Base-by-base conservation (phyloP, 1,139 yeast species). In the Debaryomyces robertsiae region DNA sequence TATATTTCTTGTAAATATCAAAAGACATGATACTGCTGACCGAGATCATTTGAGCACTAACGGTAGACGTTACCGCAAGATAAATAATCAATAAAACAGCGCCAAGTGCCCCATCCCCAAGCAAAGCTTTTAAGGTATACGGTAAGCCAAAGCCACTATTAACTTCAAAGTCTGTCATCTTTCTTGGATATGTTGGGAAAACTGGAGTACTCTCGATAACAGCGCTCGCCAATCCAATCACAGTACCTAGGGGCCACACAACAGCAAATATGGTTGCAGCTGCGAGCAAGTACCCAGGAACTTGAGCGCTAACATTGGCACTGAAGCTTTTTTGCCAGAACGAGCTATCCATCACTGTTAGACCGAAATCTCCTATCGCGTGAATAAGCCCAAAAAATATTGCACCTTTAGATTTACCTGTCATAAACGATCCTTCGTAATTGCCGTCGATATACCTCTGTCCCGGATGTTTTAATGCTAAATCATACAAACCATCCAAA, bases 251-350 rank as follows among this genome's bases (percentile, higher is more conserved):
- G 2, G 66, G 60, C 66, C 66, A 65, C 19, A 61, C 65, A 42
- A 60, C 60, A 10, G 66, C 54, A 40, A 61, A 63, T 30, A 67
- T 65, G 10, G 55, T 49, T 2, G 61, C 42, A 1, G 71, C 67
- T 2, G 67, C 69, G 31, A 62, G 53, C 24, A 67, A 47, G 43
- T 69, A 69, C 9, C 72, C 75, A 3, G 71, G 71, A 31, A 67
- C 62, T 7, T 66, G 57, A 16, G 72, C 65, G 35, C 52, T 58
- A 9, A 63, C 53, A 46, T 59, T 55, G 9, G 72, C 65, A 42
- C 65, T 58, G 38, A 65, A 65, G 18, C 65, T 54, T 44, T 67
- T 66, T 49, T 63, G 67, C 66, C 66, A 63, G 38, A 61, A 63
- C 9, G 66, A 59, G 15, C 60, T 53, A 45, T 63, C 67, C 58